Conservation (phyloP, 2,329 filamentous ascomycete genomes). For the Nigrograna mackinnonii region DNA sequence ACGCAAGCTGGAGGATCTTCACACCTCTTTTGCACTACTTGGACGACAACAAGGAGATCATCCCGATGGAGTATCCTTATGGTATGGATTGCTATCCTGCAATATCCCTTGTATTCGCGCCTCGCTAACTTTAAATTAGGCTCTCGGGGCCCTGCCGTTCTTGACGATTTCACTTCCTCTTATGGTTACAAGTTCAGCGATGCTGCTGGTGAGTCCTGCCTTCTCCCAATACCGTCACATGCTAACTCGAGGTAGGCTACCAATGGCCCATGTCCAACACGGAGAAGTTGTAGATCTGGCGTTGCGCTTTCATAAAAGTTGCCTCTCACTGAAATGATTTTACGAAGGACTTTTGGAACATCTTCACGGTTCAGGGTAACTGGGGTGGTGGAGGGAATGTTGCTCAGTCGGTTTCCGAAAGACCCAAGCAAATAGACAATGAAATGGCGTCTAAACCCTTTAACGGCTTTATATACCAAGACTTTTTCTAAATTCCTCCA, state of each 20-base stretch:
- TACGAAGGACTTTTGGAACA: too few species aligned
- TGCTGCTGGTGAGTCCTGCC: slow-evolving; percentile 66
- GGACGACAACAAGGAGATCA: slow-evolving; percentile 98
- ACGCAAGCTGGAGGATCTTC: slow-evolving; percentile 98
- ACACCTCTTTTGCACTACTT: slow-evolving; percentile 96
- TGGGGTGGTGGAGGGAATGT: too few species aligned
- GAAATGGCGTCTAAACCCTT: too few species aligned
- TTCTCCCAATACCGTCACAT: slow-evolving; percentile 19
- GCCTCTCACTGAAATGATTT: slow-evolving; percentile 2
- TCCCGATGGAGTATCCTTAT: slow-evolving; percentile 99
- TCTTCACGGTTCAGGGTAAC: too few species aligned
- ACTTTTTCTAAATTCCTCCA: too few species aligned
- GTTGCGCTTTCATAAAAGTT: slow-evolving; percentile 17
- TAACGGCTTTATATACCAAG: too few species aligned
- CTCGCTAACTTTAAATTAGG: slow-evolving; percentile 66
- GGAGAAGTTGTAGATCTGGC: slow-evolving; percentile 38
- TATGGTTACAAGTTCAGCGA: slow-evolving; percentile 99
- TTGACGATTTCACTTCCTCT: slow-evolving; percentile 97
- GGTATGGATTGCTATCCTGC: slow-evolving; percentile 76
- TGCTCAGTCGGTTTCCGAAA: too few species aligned
- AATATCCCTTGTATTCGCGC: slow-evolving; percentile 4
- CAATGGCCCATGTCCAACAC: slow-evolving; percentile 43
- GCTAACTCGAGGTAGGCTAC: too few species aligned
- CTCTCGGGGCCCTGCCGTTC: slow-evolving; percentile 91
- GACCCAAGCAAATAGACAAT: too few species aligned